Evolutionary conservation across 805 yeast genomes (phyloP).

Genomic region (Saturnispora hagleri): DNA sequence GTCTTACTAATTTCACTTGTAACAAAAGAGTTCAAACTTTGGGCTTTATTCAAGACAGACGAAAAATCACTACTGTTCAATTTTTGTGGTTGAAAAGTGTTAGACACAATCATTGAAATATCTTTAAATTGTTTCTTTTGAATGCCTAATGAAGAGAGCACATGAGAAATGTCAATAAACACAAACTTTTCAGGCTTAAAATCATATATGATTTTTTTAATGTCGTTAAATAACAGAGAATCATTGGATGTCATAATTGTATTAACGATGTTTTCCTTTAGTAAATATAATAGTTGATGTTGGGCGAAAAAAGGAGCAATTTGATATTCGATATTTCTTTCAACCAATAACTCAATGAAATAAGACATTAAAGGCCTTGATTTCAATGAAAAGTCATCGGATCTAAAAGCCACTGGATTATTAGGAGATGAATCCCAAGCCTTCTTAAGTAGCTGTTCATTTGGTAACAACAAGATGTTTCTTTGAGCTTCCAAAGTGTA

Average conservation of each 20-base stretch:
- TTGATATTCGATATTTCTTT: conserved; percentile 50
- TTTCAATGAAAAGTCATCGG: conserved; percentile 40
- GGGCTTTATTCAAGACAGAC: not conserved
- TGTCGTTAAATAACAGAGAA: conserved; percentile 44
- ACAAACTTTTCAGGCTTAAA: conserved; percentile 66
- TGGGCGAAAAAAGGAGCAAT: conserved; percentile 80
- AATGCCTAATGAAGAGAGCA: conserved; percentile 52
- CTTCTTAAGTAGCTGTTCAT: conserved; percentile 36
- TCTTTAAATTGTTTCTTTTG: conserved; percentile 65
- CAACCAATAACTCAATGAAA: conserved; percentile 48
- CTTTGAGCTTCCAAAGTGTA: conserved; percentile 21
- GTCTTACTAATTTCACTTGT: conserved; percentile 34
- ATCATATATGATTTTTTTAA: conserved; percentile 64
- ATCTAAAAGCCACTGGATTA: conserved; percentile 34
- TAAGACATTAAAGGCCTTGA: conserved; percentile 43
- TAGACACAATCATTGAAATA: conserved; percentile 69
- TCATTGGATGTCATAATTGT: conserved; percentile 60
- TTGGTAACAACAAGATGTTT: conserved; percentile 17
- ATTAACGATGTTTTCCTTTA: conserved; percentile 49
- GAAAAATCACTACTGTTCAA: conserved; percentile 29
- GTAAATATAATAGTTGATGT: conserved; percentile 68
- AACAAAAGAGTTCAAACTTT: not conserved
- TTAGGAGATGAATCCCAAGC: conserved; percentile 35
- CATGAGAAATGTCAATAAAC: conserved; percentile 48
- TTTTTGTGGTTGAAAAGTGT: conserved; percentile 58